These are phyloP conservation scores for Ceratocystis smalleyi DNA, from an alignment of 2,329 filamentous ascomycete genomes.

Conservation along the genomic window DNA sequence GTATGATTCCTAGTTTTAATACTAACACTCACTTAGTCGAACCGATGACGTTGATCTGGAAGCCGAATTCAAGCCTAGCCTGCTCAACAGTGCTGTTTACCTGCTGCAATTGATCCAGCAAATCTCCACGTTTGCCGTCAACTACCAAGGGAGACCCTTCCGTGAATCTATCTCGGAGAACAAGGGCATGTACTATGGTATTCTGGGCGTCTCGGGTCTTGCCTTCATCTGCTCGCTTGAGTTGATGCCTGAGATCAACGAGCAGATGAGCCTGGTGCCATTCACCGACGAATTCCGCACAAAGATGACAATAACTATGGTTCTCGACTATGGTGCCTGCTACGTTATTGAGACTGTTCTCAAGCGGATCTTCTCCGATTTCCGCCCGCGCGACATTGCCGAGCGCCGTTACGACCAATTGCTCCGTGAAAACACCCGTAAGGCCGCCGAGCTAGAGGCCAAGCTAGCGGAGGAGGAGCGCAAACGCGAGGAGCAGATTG, in stretches of 20 bases:
- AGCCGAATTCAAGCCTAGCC: slow-evolving; percentile 80
- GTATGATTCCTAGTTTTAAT: too few species aligned
- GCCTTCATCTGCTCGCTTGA: slow-evolving; percentile 92
- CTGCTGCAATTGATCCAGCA: slow-evolving; percentile 96
- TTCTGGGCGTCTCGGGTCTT: slow-evolving; percentile 74
- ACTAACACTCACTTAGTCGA: slow-evolving; percentile 29
- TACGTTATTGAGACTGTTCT: slow-evolving; percentile 75
- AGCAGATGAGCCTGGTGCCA: slow-evolving; percentile 79
- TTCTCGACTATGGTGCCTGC: slow-evolving; percentile 74
- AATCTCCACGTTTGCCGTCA: slow-evolving; percentile 97
- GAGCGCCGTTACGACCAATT: slow-evolving; percentile 74
- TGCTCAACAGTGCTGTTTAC: slow-evolving; percentile 94
- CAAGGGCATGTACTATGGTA: slow-evolving; percentile 94
- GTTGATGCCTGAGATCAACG: slow-evolving; percentile 87
- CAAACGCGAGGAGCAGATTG: slow-evolving; percentile 39
- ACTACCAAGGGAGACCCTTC: slow-evolving; percentile 97
- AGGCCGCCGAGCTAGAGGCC: slow-evolving; percentile 33
- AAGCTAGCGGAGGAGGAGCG: slow-evolving; percentile 26
- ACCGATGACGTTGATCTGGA: slow-evolving; percentile 65
- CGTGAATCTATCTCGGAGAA: slow-evolving; percentile 91
- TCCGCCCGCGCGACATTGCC: slow-evolving; percentile 85
- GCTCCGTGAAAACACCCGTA: slow-evolving; percentile 40
- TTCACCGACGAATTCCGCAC: slow-evolving; percentile 80
- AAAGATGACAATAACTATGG: slow-evolving; percentile 71
- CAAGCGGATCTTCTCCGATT: slow-evolving; percentile 79